A percentile compares a stretch with the other conserved stretches of the same genome.
Evolutionary conservation across 345 rosid genomes (phyloP).

Genomic region (Syzygium oleosum): DNA sequence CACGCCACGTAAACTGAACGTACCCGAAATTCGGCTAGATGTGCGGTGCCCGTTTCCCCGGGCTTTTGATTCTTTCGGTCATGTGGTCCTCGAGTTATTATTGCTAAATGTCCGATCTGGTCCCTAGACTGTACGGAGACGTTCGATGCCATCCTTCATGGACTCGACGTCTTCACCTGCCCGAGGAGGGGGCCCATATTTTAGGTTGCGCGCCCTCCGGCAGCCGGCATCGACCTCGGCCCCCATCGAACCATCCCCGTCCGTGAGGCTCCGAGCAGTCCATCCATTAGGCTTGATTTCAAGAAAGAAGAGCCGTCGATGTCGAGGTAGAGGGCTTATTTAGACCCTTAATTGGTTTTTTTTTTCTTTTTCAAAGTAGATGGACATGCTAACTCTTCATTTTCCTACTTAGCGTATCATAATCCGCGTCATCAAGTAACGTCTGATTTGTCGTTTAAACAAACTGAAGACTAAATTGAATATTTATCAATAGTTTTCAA

Average conservation of each 20-base stretch:
- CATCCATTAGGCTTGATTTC: background rate
- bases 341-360: background rate
- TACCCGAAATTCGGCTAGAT: too few species aligned
- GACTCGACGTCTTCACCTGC: too few species aligned
- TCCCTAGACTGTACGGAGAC: too few species aligned
- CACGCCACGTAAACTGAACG: background rate
- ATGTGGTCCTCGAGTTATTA: too few species aligned
- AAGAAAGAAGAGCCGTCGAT: accelerated
- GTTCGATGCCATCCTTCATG: too few species aligned
- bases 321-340: background rate
- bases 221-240: background rate
- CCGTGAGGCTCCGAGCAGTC: too few species aligned
- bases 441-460: background rate
- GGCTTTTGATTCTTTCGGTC: too few species aligned
- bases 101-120: too few species aligned
- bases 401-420: background rate
- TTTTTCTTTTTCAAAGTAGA: too few species aligned
- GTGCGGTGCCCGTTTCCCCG: too few species aligned
- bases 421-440: background rate
- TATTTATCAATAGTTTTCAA: background rate
- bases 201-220: accelerated
- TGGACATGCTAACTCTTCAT: background rate
- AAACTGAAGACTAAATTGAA: accelerated
- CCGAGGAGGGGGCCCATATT: background rate
- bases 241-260: background rate